Evolutionary conservation across 1,284 basidiomycete species (phyloP).

Genomic region (Fomitopsis betulina): DNA sequence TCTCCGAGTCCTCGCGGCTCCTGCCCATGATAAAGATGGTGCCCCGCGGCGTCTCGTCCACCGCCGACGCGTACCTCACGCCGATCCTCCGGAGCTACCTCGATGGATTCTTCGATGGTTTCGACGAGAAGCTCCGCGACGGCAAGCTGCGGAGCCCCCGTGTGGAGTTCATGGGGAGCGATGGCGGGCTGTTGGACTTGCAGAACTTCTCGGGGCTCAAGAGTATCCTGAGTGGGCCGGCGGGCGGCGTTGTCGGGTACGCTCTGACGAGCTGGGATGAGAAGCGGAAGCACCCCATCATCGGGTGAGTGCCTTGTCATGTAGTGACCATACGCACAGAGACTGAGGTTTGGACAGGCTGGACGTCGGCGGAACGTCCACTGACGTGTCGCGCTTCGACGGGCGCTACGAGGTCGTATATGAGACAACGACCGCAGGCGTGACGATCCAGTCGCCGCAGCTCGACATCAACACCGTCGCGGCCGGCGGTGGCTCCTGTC

Average conservation of each 20-base stretch:
- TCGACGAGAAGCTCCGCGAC: slow-evolving; percentile 65
- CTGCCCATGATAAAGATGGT: slow-evolving; percentile 97
- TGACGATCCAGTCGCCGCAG: slow-evolving; percentile 86
- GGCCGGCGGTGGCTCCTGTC: slow-evolving; percentile 82
- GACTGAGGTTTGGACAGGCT: slow-evolving; percentile 34
- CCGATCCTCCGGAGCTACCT: slow-evolving; percentile 85
- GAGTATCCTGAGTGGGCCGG: slow-evolving; percentile 84
- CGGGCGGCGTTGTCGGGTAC: slow-evolving; percentile 87
- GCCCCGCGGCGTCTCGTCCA: slow-evolving; percentile 87
- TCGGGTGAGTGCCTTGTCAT: slow-evolving; percentile 47
- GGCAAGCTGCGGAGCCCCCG: slow-evolving; percentile 47
- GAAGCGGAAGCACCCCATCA: slow-evolving; percentile 59
- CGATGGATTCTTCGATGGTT: slow-evolving; percentile 90
- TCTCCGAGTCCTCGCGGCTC: slow-evolving; percentile 85
- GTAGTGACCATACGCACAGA: no score
- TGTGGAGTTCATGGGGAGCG: slow-evolving; percentile 84
- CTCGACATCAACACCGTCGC: slow-evolving; percentile 88
- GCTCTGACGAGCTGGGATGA: slow-evolving; percentile 82
- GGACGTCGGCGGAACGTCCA: slow-evolving; percentile 86
- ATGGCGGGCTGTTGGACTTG: slow-evolving; percentile 86
- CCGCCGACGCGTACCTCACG: slow-evolving; percentile 95
- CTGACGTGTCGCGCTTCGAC: slow-evolving; percentile 86
- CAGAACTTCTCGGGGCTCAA: slow-evolving; percentile 85
- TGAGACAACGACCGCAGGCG: slow-evolving; percentile 89
- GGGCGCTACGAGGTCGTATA: slow-evolving; percentile 86